phyloP scores from a whole-genome alignment of 176 grass and related monocot species.

The Aegilops speltoides region DNA sequence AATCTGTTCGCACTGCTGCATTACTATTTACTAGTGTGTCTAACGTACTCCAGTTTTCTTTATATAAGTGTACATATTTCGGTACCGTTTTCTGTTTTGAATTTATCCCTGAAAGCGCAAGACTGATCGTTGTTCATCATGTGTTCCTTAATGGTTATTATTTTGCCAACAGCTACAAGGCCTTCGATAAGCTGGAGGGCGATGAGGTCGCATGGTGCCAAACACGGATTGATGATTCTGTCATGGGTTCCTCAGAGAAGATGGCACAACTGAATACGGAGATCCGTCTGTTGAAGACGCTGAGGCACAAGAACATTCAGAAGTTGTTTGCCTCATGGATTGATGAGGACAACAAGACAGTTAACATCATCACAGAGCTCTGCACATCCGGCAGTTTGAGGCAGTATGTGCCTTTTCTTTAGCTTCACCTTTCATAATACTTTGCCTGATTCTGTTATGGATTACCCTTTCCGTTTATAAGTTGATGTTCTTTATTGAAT shows the following conservation, averaged over 20 bases:
- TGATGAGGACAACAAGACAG: slow-evolving; percentile 37
- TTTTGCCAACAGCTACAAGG: slow-evolving; percentile 49
- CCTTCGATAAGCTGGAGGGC: slow-evolving; percentile 57
- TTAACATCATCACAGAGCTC: slow-evolving; percentile 61
- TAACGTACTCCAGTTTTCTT: neutral
- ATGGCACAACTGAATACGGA: slow-evolving; percentile 46
- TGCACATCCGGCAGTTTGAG: slow-evolving; percentile 61
- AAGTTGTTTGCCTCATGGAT: slow-evolving; percentile 52
- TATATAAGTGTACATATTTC: neutral
- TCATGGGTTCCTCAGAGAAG: slow-evolving; percentile 37
- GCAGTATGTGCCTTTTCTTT: slow-evolving; percentile 32
- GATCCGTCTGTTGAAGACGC: slow-evolving; percentile 34
- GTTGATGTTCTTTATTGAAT: neutral
- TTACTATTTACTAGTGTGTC: neutral
- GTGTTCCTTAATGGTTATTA: slow-evolving; percentile 28
- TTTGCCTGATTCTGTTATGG: neutral
- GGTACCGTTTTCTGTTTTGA: neutral
- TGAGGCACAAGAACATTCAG: slow-evolving; percentile 47
- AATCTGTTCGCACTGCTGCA: neutral
- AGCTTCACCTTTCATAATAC: neutral
- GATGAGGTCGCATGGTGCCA: slow-evolving; percentile 64
- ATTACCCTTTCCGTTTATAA: neutral
- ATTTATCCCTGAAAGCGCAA: neutral
- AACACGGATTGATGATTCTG: slow-evolving; percentile 36
- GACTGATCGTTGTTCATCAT: neutral